Conservation (phyloP, 768 basidiomycete genomes). For the Lyophyllum decastes region DNA sequence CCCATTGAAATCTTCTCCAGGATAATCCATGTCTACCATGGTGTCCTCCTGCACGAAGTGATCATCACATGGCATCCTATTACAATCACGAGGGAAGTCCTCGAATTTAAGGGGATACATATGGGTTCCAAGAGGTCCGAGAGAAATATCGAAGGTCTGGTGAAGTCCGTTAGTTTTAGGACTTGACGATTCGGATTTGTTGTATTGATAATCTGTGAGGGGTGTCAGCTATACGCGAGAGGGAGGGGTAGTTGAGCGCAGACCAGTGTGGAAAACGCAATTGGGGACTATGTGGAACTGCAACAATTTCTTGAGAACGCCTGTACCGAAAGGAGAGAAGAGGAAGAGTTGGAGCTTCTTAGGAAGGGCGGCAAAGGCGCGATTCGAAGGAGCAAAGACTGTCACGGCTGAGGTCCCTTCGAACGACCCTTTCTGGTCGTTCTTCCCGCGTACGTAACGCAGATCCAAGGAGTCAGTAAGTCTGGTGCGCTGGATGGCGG, state of each 20-base stretch:
- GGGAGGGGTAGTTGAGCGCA: too few relatives aligned
- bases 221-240: not conserved
- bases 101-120: not conserved
- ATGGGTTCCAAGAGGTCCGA: not conserved
- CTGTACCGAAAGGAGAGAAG: conserved; percentile 60
- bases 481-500: conserved; percentile 53
- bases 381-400: conserved; percentile 57
- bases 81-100: not conserved
- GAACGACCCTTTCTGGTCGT: conserved; percentile 37
- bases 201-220: conserved; percentile 29
- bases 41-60: not conserved
- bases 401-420: conserved; percentile 49
- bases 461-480: conserved; percentile 48
- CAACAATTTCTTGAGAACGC: conserved; percentile 52
- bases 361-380: conserved; percentile 49
- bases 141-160: conserved; percentile 4
- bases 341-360: conserved; percentile 51
- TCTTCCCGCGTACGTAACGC: conserved; percentile 37
- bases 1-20: not conserved
- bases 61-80: too few relatives aligned
- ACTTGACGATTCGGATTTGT: conserved; percentile 20
- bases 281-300: conserved; percentile 59
- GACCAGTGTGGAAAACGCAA: conserved; percentile 51
- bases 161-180: not conserved
- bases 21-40: not conserved